Conservation (phyloP, 2,329 filamentous ascomycete genomes). For the Cordyceps tenuipes region DNA sequence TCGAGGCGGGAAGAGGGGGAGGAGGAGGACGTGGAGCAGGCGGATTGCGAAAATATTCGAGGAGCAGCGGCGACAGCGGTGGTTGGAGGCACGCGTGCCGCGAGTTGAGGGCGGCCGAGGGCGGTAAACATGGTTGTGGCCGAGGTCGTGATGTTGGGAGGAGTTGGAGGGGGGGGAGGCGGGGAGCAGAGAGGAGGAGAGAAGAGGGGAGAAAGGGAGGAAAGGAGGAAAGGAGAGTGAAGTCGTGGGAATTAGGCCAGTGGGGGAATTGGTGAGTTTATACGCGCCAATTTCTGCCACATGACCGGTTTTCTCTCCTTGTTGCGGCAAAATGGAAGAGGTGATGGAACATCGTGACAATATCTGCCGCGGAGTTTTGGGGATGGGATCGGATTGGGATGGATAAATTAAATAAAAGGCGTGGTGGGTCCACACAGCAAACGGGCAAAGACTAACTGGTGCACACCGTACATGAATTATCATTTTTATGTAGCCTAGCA, state of each 20-base stretch:
- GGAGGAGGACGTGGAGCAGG: slow-evolving; percentile 12
- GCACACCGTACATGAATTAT: too few relatives aligned
- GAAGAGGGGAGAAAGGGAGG: too few relatives aligned
- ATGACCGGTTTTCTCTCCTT: not conserved
- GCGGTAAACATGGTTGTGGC: not conserved
- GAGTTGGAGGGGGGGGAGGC: not conserved
- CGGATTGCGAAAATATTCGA: slow-evolving; percentile 15
- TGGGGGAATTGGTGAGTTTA: slow-evolving; percentile 6
- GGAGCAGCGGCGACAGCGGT: not conserved
- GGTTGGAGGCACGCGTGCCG: slow-evolving; percentile 3
- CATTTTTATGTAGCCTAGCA: too few relatives aligned
- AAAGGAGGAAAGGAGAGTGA: not conserved
- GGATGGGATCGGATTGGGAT: slow-evolving; percentile 22
- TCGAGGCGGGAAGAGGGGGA: slow-evolving; percentile 21
- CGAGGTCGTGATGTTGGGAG: not conserved
- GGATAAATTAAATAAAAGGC: too few relatives aligned
- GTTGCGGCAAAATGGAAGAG: not conserved
- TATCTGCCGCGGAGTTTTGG: slow-evolving; percentile 42
- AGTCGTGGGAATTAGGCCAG: not conserved
- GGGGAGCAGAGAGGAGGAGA: not conserved
- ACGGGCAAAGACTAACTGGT: too few relatives aligned
- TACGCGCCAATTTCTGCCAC: not conserved
- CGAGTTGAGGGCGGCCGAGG: not conserved
- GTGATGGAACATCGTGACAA: slow-evolving; percentile 31
- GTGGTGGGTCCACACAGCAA: not conserved